These are phyloP conservation scores for Aphanoascus verrucosus DNA, from an alignment of 2,329 filamentous ascomycete genomes.

Conservation along the genomic window DNA sequence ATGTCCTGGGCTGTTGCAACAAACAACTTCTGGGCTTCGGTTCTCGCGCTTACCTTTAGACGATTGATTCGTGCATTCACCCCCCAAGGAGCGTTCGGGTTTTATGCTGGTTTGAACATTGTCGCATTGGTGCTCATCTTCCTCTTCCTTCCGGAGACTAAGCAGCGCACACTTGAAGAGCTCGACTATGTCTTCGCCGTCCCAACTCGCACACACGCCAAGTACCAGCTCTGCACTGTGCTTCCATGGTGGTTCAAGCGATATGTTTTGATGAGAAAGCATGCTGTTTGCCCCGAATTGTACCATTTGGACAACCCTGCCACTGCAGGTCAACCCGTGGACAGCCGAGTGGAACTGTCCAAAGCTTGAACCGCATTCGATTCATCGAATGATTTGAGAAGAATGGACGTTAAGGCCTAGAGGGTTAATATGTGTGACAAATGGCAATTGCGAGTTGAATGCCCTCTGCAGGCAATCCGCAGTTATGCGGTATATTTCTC, in stretches of 20 bases:
- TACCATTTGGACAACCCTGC: constrained; percentile 27
- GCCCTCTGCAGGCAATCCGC: neutral
- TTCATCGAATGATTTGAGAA: neutral
- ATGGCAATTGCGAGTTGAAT: neutral
- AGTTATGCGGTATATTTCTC: neutral
- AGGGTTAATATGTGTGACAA: neutral
- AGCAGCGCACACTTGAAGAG: constrained; percentile 46
- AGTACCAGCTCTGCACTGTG: constrained; percentile 47
- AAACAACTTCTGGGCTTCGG: constrained; percentile 34
- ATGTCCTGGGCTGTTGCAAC: constrained; percentile 39
- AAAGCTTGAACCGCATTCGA: neutral
- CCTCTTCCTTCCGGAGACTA: constrained; percentile 49
- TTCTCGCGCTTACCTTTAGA: constrained; percentile 37
- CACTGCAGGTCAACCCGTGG: too few relatives aligned
- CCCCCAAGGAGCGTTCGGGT: constrained; percentile 50
- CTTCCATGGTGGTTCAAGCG: constrained; percentile 52
- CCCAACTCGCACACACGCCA: constrained; percentile 47
- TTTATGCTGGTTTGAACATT: constrained; percentile 51
- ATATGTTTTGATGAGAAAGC: constrained; percentile 44
- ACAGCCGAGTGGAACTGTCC: neutral
- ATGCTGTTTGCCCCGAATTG: constrained; percentile 38
- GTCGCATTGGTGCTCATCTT: constrained; percentile 54
- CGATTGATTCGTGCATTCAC: constrained; percentile 36
- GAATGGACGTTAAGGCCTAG: neutral
- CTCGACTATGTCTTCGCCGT: constrained; percentile 52